Evolutionary conservation across 108 stramenopile genomes (phyloP).

Genomic region (Cyclotella sp.): DNA sequence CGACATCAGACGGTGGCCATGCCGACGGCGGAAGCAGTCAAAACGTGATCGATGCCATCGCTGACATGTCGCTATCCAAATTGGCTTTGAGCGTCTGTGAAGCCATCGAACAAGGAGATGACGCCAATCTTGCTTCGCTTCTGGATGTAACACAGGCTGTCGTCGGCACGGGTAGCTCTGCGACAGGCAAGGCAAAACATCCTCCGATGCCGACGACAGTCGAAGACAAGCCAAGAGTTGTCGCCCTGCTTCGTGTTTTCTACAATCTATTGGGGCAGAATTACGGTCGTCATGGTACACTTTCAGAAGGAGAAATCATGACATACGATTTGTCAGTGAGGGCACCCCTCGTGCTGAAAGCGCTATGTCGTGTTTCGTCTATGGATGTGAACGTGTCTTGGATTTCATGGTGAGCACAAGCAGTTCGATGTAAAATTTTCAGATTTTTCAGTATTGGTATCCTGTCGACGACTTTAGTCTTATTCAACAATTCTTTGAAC

Average conservation of each 20-base stretch:
- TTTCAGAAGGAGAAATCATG: neutral
- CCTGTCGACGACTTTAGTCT: too few species aligned
- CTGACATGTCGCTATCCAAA: neutral
- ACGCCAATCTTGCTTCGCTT: neutral
- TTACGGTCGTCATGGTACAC: neutral
- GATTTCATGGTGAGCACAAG: conserved; percentile 29
- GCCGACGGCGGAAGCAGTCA: too few species aligned
- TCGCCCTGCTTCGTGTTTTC: conserved; percentile 14
- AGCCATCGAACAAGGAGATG: conserved; percentile 20
- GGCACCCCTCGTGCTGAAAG: conserved; percentile 36
- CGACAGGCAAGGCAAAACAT: neutral
- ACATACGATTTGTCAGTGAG: conserved; percentile 14
- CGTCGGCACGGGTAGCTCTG: neutral
- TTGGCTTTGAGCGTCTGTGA: conserved; percentile 3
- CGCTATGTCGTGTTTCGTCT: conserved; percentile 14
- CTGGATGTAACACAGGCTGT: neutral
- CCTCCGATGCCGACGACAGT: neutral
- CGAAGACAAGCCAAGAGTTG: neutral
- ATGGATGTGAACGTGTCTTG: neutral
- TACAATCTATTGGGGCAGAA: conserved; percentile 24
- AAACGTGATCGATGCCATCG: too few species aligned
- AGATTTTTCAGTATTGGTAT: neutral
- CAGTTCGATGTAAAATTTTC: neutral
- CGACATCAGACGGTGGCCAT: too few species aligned
- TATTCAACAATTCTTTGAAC: neutral